Conservation (phyloP, 1,139 yeast genomes). For the Debaryomyces sp. region DNA sequence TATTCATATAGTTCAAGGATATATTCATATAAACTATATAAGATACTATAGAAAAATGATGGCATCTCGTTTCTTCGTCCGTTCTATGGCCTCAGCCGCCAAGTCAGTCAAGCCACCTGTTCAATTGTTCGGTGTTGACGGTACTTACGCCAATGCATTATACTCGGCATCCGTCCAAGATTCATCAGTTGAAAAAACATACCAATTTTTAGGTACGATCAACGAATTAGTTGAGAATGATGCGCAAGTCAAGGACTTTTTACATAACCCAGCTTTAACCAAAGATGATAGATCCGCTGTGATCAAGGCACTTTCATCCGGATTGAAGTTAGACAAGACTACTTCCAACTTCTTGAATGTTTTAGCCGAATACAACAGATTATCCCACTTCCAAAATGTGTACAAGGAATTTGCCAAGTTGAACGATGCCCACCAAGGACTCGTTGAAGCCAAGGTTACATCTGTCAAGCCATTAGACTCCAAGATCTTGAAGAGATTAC, state of each 20-base stretch:
- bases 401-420: slow-evolving; percentile 74
- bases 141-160: slow-evolving; percentile 95
- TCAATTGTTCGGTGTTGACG: slow-evolving; percentile 93
- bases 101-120: slow-evolving; percentile 79
- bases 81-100: slow-evolving; percentile 71
- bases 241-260: slow-evolving; percentile 59
- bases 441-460: slow-evolving; percentile 92
- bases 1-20: slow-evolving; percentile 2
- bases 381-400: slow-evolving; percentile 66
- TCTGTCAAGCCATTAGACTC: slow-evolving; percentile 86
- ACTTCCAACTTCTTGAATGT: slow-evolving; percentile 81
- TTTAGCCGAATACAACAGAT: slow-evolving; percentile 94
- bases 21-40: slow-evolving; percentile 1
- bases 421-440: slow-evolving; percentile 87
- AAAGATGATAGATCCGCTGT: slow-evolving; percentile 72
- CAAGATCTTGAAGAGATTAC: slow-evolving; percentile 77
- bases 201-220: slow-evolving; percentile 65
- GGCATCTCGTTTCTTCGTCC: slow-evolving; percentile 69
- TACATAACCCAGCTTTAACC: slow-evolving; percentile 85
- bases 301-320: slow-evolving; percentile 59
- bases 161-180: slow-evolving; percentile 90
- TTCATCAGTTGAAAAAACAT: slow-evolving; percentile 73
- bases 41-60: slow-evolving; percentile 27
- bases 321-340: slow-evolving; percentile 69
- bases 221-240: slow-evolving; percentile 62